These are phyloP conservation scores for Aspergillus novoparasiticus DNA, from an alignment of 2,329 filamentous ascomycete genomes.

Conservation along the genomic window DNA sequence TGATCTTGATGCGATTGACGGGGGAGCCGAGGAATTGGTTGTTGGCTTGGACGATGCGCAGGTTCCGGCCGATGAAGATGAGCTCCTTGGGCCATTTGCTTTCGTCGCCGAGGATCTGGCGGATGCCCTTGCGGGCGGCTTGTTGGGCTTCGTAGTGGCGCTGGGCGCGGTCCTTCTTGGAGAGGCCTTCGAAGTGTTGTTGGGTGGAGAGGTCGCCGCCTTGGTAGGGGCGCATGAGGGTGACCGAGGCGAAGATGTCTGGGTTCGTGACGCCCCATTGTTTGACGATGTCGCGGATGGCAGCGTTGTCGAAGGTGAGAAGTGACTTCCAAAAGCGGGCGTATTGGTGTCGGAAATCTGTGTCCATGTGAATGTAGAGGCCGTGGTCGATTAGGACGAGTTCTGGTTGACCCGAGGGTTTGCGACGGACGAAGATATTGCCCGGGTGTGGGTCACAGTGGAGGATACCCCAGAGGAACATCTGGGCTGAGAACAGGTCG, in stretches of 20 bases:
- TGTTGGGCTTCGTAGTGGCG: conserved; percentile 79
- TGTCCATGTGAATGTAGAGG: conserved; percentile 88
- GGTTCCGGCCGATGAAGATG: conserved; percentile 87
- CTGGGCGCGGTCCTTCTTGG: conserved; percentile 58
- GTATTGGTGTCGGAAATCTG: conserved; percentile 83
- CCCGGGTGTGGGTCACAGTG: conserved; percentile 97
- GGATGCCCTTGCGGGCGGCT: conserved; percentile 70
- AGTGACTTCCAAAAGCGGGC: conserved; percentile 90
- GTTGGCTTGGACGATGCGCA: conserved; percentile 90
- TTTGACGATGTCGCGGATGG: conserved; percentile 70
- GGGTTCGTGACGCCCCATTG: conserved; percentile 87
- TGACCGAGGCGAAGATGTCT: conserved; percentile 89
- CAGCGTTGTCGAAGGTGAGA: conserved; percentile 88
- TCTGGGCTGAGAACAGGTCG: conserved; percentile 94
- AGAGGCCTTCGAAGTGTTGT: conserved; percentile 54
- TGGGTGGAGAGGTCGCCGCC: conserved; percentile 74
- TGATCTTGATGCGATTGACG: conserved; percentile 91
- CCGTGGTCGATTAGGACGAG: conserved; percentile 97
- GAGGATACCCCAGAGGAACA: conserved; percentile 94
- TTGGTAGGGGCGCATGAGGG: conserved; percentile 85
- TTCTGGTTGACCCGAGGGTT: conserved; percentile 79
- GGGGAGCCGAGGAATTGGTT: conserved; percentile 89
- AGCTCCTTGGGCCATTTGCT: conserved; percentile 88
- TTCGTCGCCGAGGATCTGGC: conserved; percentile 80
- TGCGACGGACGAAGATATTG: conserved; percentile 91